Conservation (phyloP, 768 basidiomycete genomes). For the Tylopilus felleus region DNA sequence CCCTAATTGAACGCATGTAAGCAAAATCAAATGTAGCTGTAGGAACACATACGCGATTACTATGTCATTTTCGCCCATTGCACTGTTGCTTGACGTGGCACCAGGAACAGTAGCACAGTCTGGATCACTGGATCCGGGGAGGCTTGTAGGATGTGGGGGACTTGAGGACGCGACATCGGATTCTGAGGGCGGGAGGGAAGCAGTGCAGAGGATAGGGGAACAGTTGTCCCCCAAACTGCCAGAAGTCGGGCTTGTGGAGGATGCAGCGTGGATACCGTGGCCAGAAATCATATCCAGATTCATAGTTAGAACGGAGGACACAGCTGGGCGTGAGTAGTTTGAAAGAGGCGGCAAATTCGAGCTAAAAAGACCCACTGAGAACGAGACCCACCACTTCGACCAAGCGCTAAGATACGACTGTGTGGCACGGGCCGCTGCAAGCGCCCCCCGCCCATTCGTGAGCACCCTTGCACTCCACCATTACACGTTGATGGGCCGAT, state of each 20-base stretch:
- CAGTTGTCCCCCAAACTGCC: background rate
- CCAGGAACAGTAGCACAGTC: background rate
- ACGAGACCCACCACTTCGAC: background rate
- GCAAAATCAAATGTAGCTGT: background rate
- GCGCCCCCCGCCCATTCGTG: background rate
- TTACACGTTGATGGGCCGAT: background rate
- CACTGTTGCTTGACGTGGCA: background rate
- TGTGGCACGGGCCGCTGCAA: background rate
- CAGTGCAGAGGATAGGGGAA: background rate
- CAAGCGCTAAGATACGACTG: background rate
- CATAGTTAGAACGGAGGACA: background rate
- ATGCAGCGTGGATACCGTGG: background rate
- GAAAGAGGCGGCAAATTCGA: background rate
- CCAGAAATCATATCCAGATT: background rate
- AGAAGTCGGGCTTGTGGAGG: background rate
- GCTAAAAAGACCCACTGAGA: background rate
- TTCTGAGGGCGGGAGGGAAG: background rate
- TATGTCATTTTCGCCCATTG: conserved; percentile 8
- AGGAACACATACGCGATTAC: conserved; percentile 15
- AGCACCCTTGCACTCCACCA: background rate
- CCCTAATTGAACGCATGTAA: background rate
- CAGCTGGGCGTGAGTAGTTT: background rate
- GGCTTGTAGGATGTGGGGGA: background rate
- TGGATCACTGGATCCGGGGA: background rate
- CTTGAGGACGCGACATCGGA: background rate